Conservation (phyloP, 352 stramenopile species). For the Stramenopiles sp. region DNA sequence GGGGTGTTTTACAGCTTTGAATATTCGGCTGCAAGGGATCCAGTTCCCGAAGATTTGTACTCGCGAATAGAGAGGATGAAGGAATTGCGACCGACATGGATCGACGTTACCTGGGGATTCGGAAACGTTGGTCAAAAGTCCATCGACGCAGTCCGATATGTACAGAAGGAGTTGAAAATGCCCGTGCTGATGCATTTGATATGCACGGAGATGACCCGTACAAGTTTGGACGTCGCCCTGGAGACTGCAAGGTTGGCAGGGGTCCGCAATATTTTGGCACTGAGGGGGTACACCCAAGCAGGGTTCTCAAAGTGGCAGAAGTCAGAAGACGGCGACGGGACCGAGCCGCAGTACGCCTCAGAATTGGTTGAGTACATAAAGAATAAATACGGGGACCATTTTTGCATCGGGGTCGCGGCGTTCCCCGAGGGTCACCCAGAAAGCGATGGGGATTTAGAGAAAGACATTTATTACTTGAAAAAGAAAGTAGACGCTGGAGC, state of each 20-base stretch:
- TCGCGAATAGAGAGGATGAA: conserved; percentile 88
- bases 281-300: conserved; percentile 81
- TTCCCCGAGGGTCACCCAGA: conserved; percentile 94
- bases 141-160: conserved; percentile 72
- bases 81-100: conserved; percentile 77
- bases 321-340: conserved; percentile 45
- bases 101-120: conserved; percentile 96
- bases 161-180: conserved; percentile 65
- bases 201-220: conserved; percentile 92
- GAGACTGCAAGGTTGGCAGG: conserved; percentile 61
- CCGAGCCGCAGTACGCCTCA: conserved; percentile 72
- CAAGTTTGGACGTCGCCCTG: conserved; percentile 73
- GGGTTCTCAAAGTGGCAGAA: conserved; percentile 65
- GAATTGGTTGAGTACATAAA: conserved; percentile 92
- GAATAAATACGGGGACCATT: conserved; percentile 74
- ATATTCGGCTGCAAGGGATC: conserved; percentile 91
- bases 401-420: conserved; percentile 85
- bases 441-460: conserved; percentile 51
- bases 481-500: conserved; percentile 87
- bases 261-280: conserved; percentile 94
- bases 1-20: conserved; percentile 88
- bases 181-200: conserved; percentile 86
- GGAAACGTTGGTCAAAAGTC: conserved; percentile 85
- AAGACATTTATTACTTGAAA: conserved; percentile 91
- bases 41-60: conserved; percentile 88